Evolutionary conservation across 129 eudicot genomes (phyloP).

Genomic region (Calendula officinalis): DNA sequence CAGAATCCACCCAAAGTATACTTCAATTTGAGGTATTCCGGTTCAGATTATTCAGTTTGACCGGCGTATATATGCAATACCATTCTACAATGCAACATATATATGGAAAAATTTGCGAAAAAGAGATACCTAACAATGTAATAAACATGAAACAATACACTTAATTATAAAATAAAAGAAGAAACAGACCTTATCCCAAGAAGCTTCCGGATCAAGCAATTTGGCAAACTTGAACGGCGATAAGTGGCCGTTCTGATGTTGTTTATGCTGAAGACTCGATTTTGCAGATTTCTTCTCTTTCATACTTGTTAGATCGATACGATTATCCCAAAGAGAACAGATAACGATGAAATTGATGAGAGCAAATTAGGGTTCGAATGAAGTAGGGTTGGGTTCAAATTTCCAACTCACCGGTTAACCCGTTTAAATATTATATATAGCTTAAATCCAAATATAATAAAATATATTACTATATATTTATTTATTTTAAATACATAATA

Average conservation of each 20-base stretch:
- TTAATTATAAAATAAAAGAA: neutral
- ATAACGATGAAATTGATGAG: too few species aligned
- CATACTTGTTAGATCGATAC: constrained; percentile 21
- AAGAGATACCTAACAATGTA: too few species aligned
- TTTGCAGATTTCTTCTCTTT: constrained; percentile 45
- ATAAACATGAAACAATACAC: neutral
- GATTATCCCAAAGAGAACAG: neutral
- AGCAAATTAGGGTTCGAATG: too few species aligned
- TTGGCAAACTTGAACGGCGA: constrained; percentile 67
- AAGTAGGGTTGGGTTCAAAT: too few species aligned
- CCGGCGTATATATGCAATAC: neutral
- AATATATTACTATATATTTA: too few species aligned
- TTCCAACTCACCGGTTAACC: too few species aligned
- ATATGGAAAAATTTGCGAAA: too few species aligned
- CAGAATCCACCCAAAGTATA: too few species aligned
- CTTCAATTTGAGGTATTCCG: neutral
- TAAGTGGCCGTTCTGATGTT: constrained; percentile 61
- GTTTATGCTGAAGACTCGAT: constrained; percentile 22
- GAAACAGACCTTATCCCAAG: constrained; percentile 72
- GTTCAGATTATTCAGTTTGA: neutral
- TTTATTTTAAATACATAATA: too few species aligned
- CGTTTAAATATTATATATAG: too few species aligned
- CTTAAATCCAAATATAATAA: too few species aligned
- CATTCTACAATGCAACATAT: neutral
- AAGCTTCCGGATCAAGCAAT: constrained; percentile 76